phyloP scores from a whole-genome alignment of 164 flowering plant species.

The Umbilicus rupestris region DNA sequence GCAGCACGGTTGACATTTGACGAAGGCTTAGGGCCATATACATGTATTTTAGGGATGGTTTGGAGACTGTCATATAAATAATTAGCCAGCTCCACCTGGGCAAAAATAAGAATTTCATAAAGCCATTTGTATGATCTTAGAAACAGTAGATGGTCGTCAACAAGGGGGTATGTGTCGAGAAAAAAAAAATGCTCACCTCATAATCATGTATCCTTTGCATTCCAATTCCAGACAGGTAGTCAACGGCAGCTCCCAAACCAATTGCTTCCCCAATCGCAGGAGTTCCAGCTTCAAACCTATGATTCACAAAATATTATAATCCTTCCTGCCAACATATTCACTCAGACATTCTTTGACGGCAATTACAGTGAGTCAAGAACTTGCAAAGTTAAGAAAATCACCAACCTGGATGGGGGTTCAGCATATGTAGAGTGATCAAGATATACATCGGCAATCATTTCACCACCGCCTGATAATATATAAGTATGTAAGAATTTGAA shows the following conservation, averaged over 20 bases:
- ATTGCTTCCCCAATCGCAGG: conserved; percentile 97
- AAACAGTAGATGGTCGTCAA: background rate
- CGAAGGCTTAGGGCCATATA: conserved; percentile 86
- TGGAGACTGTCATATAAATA: conserved; percentile 58
- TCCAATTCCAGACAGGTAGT: conserved; percentile 77
- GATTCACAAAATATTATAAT: conserved; percentile 4
- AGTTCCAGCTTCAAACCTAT: conserved; percentile 98
- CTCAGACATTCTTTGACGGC: background rate
- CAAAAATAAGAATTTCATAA: background rate
- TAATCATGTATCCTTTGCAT: conserved; percentile 92
- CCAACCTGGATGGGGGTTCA: conserved; percentile 94
- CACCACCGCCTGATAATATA: conserved; percentile 73
- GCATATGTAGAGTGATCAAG: conserved; percentile 93
- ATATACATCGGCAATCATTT: conserved; percentile 93
- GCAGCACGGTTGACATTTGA: conserved; percentile 50
- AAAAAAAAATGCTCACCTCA: conserved; percentile 37
- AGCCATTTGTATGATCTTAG: background rate
- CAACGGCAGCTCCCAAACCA: conserved; percentile 92
- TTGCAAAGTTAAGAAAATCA: background rate
- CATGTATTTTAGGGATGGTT: conserved; percentile 42
- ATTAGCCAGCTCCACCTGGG: conserved; percentile 56
- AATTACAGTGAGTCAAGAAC: background rate
- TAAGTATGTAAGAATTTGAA: background rate
- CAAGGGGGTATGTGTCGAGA: background rate
- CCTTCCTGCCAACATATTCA: background rate